phyloP scores from a whole-genome alignment of 495 filamentous ascomycete genomes.

The Tetracladium marchalianum region DNA sequence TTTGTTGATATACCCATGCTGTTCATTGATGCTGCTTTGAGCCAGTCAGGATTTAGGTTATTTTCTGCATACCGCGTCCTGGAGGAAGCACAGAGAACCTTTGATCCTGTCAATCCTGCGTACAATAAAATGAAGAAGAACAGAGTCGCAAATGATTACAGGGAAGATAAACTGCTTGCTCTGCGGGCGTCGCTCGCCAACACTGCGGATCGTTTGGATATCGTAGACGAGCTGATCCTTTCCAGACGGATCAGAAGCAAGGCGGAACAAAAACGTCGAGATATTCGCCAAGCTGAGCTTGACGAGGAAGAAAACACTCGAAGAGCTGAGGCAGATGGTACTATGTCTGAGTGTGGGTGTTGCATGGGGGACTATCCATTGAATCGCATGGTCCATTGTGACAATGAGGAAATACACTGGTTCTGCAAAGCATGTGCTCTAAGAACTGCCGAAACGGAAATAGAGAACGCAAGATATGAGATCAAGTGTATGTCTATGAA shows the following conservation, averaged over 20 bases:
- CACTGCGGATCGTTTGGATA: conserved; percentile 1
- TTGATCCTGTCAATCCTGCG: conserved; percentile 18
- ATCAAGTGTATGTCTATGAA: conserved; percentile 45
- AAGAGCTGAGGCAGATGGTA: conserved; percentile 34
- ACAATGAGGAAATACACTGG: conserved; percentile 42
- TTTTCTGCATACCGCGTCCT: conserved; percentile 34
- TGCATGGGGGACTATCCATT: conserved; percentile 58
- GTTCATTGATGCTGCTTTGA: conserved; percentile 34
- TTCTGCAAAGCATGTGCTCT: conserved; percentile 62
- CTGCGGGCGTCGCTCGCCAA: background rate
- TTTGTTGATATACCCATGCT: conserved; percentile 34
- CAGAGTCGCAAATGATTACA: conserved; percentile 13
- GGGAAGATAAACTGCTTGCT: background rate
- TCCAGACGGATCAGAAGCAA: conserved; percentile 13
- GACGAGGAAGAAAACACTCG: conserved; percentile 35
- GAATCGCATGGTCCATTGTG: conserved; percentile 60
- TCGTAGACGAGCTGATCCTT: conserved; percentile 11
- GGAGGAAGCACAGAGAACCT: conserved; percentile 28
- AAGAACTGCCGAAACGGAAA: conserved; percentile 50
- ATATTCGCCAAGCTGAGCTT: conserved; percentile 4
- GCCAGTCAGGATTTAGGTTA: conserved; percentile 26
- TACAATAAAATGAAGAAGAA: conserved; percentile 24
- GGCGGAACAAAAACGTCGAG: conserved; percentile 9
- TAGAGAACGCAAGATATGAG: conserved; percentile 54
- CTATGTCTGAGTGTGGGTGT: conserved; percentile 54